Conservation (phyloP, 306 rosid species). For the Citrullus amarus region DNA sequence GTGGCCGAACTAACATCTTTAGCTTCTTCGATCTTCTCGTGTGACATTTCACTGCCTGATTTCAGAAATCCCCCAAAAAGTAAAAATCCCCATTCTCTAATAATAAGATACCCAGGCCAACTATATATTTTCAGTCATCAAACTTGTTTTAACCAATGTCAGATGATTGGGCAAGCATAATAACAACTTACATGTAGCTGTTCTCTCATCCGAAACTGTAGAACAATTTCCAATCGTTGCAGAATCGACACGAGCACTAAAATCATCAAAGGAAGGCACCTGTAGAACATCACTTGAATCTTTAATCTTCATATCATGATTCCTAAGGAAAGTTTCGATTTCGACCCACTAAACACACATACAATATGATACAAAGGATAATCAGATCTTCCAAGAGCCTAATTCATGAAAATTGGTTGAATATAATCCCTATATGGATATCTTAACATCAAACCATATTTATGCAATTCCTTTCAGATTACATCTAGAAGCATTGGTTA, state of each 20-base stretch:
- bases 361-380: background rate
- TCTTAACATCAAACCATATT: background rate
- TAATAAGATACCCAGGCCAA: background rate
- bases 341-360: slow-evolving; percentile 15
- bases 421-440: background rate
- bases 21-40: slow-evolving; percentile 14
- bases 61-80: background rate
- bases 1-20: background rate
- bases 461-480: background rate
- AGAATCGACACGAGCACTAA: slow-evolving; percentile 8
- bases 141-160: background rate
- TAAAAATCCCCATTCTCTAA: background rate
- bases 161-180: background rate
- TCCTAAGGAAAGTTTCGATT: slow-evolving; percentile 19
- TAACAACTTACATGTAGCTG: slow-evolving; percentile 13
- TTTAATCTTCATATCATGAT: slow-evolving; percentile 15
- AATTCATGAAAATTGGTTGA: background rate
- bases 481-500: background rate
- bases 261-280: slow-evolving; percentile 6
- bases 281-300: slow-evolving; percentile 18
- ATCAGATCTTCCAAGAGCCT: background rate
- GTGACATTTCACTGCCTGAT: slow-evolving; percentile 21
- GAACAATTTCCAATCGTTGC: slow-evolving; percentile 3
- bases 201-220: slow-evolving; percentile 8
- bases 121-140: background rate